Evolutionary conservation across 2,329 filamentous ascomycete genomes (phyloP).

Genomic region (Sarocladiaceae sp.): DNA sequence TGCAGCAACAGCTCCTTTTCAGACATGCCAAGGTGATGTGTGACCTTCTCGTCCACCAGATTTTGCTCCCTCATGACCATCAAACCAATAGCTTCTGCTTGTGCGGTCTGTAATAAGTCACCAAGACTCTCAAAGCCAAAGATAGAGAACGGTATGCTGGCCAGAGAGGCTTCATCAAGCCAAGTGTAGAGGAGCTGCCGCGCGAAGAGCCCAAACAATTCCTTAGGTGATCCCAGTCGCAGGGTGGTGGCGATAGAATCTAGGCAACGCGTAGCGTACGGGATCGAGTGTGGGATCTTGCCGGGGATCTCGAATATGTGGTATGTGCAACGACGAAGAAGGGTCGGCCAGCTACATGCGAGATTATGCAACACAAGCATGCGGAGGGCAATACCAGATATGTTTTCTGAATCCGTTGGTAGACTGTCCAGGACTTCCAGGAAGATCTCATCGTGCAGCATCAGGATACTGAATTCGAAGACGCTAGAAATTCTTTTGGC

Average conservation of each 20-base stretch:
- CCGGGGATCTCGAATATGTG: conserved; percentile 90
- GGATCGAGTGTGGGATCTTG: conserved; percentile 55
- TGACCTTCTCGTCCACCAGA: conserved; percentile 46
- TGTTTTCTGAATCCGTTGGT: conserved; percentile 63
- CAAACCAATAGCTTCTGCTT: conserved; percentile 73
- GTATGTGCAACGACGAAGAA: conserved; percentile 82
- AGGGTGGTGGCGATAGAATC: conserved; percentile 58
- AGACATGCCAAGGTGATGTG: conserved; percentile 51
- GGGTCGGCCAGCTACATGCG: conserved; percentile 76
- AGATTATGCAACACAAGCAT: conserved; percentile 70
- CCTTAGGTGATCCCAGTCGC: conserved; percentile 56
- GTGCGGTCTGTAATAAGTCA: conserved; percentile 63
- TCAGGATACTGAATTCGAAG: conserved; percentile 77
- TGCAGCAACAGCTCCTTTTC: conserved; percentile 53
- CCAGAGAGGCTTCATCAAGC: conserved; percentile 61
- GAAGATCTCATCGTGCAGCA: conserved; percentile 77
- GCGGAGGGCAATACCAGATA: conserved; percentile 80
- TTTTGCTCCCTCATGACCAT: conserved; percentile 73
- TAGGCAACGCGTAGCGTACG: conserved; percentile 70
- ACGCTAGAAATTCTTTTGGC: conserved; percentile 63
- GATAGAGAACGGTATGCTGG: conserved; percentile 74
- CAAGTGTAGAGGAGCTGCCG: conserved; percentile 89
- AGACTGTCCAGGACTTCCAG: conserved; percentile 75
- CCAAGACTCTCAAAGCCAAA: conserved; percentile 70
- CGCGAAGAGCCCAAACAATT: conserved; percentile 77